Evolutionary conservation across 2,329 filamentous ascomycete genomes (phyloP), one percentile per base, ranked within the genome.

Genomic region (Chaetothyriales sp.): DNA sequence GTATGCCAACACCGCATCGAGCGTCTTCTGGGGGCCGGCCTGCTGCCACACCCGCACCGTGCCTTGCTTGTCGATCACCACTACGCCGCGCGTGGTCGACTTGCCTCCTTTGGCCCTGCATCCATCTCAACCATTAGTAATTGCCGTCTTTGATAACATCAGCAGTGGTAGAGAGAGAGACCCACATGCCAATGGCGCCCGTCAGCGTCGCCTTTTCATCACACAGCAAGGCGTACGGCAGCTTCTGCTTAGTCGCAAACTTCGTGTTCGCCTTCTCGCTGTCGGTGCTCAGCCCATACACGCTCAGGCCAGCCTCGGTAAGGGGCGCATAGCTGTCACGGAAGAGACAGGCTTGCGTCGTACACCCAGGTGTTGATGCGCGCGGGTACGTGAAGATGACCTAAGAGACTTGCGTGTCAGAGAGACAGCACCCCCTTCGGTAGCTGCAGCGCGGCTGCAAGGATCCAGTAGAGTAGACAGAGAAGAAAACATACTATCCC

Each of bases 351-450:
- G 78, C 92, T 76, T 98, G 92, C 54, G 77, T 92, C 87, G 79
- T 81, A 95, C 90, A 97, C 57, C 90, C 90, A 40, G 88, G 87
- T 19, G 92, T 98, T 25, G 85, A 92, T 10, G 92, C 92, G 71
- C 86, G 94, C 54, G 92, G 92, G 66, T 97, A 97, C 29, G 89
- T 95, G 69, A 98, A 61, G 25, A 61, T 51, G 18, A 56, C 55
- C 33, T 40, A 15, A 40, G 15, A 40, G 33, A 40, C 15, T 13
- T 40, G 33, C n/a, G n/a, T 40, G 33, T 40, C 9, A 46, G 44
- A 18, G 15, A 20, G 18, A 6, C 43, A 44, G 7, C 43, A 44
- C 43, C 2, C 2, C 6, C 6, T 25, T 25, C n/a, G 7, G 43
- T 3, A 44, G 18, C n/a, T 3, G n/a, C n/a, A 44, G 43, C 43